These are phyloP conservation scores for Apophysomyces variabilis DNA, from an alignment of 371 early-diverging fungal genomes.

Conservation along the genomic window DNA sequence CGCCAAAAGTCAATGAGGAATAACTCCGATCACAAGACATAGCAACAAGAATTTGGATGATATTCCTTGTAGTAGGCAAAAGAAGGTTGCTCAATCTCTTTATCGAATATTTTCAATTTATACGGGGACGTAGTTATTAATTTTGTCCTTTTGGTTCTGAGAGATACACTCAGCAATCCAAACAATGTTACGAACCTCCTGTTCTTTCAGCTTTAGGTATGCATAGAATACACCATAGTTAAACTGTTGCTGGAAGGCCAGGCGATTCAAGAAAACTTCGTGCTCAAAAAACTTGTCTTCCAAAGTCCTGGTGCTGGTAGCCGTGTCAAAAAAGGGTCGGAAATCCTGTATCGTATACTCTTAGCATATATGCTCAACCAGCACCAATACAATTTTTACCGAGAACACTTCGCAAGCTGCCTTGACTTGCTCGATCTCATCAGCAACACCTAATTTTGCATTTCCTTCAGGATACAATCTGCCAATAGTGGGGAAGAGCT, in stretches of 20 bases:
- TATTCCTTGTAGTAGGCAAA: neutral
- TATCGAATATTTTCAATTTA: neutral
- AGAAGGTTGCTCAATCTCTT: neutral
- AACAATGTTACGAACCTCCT: constrained; percentile 98
- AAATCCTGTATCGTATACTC: constrained; percentile 64
- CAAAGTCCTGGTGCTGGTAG: constrained; percentile 63
- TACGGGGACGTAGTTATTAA: constrained; percentile 91
- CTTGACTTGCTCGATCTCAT: constrained; percentile 95
- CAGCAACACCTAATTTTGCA: constrained; percentile 82
- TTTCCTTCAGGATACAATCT: constrained; percentile 92
- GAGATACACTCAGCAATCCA: constrained; percentile 99
- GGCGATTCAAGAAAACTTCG: constrained; percentile 93
- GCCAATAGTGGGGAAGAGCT: constrained; percentile 92
- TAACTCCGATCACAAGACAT: too few relatives aligned
- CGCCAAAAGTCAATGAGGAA: too few relatives aligned
- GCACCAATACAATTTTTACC: constrained; percentile 42
- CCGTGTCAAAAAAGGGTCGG: constrained; percentile 68
- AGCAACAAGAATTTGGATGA: too few relatives aligned
- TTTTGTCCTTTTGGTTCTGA: constrained; percentile 95
- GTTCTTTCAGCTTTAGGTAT: constrained; percentile 98
- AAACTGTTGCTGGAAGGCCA: constrained; percentile 95
- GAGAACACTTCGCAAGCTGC: constrained; percentile 79
- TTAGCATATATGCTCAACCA: neutral
- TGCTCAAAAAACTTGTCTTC: constrained; percentile 96
- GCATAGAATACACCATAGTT: constrained; percentile 97